Percentiles rank a stretch among this genome's conserved stretches.
Evolutionary conservation across 352 stramenopile genomes (phyloP).

Genomic region (Pythium monospermum): DNA sequence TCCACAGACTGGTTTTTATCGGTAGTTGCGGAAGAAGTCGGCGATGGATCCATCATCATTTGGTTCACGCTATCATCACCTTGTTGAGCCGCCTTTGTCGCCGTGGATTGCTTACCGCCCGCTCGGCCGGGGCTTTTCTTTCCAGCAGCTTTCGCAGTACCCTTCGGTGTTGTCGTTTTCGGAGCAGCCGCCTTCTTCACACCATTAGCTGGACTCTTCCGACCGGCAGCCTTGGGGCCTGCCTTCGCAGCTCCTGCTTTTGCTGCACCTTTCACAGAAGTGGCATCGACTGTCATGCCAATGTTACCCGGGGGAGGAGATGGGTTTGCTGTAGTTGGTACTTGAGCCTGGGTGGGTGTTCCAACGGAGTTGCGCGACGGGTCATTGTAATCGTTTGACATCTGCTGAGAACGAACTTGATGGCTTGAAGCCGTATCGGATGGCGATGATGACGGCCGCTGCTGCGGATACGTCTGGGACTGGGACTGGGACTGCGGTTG

Average conservation of each 20-base stretch:
- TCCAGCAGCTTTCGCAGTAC: conserved; percentile 9
- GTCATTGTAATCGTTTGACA: neutral
- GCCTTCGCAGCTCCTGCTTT: conserved; percentile 13
- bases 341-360: too few relatives aligned
- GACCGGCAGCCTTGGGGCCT: conserved; percentile 7
- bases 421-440: neutral
- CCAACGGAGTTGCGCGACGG: too few relatives aligned
- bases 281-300: too few relatives aligned
- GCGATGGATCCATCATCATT: neutral
- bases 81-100: neutral
- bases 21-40: neutral
- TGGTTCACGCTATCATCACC: neutral
- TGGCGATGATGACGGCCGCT: conserved; percentile 4
- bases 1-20: neutral
- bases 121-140: conserved; percentile 15
- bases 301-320: too few relatives aligned
- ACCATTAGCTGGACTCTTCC: conserved; percentile 17
- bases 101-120: conserved; percentile 9
- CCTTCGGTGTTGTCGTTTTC: conserved; percentile 12
- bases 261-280: conserved; percentile 1
- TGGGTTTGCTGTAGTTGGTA: too few relatives aligned
- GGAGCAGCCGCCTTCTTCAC: conserved; percentile 16
- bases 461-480: neutral
- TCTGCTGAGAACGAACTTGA: neutral
- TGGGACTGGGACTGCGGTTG: neutral